Conservation (phyloP, 1,284 basidiomycete species). For the Erythrobasidium hasegawianum region DNA sequence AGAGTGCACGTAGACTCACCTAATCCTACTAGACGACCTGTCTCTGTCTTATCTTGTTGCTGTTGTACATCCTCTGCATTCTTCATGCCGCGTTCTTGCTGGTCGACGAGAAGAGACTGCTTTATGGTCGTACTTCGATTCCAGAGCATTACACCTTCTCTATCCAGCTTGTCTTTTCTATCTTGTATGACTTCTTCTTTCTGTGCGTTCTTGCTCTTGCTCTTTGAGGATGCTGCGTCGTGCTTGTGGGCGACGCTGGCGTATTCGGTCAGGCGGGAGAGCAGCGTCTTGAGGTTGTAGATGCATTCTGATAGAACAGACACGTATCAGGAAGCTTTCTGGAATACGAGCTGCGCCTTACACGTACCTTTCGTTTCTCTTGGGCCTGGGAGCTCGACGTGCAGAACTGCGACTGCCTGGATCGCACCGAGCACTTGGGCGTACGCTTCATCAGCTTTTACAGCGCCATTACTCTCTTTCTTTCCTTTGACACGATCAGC, state of each 20-base stretch:
- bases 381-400: slow-evolving; percentile 1
- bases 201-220: background rate
- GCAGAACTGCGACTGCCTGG: background rate
- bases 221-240: background rate
- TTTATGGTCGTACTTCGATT: slow-evolving; percentile 11
- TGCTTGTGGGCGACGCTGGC: too few relatives aligned
- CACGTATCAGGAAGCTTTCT: too few relatives aligned
- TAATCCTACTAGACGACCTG: too few relatives aligned
- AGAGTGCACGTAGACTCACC: too few relatives aligned
- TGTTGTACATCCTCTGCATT: too few relatives aligned
- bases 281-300: background rate
- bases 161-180: slow-evolving; percentile 13
- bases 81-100: too few relatives aligned
- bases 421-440: slow-evolving; percentile 5
- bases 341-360: too few relatives aligned
- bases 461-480: background rate
- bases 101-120: background rate
- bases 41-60: too few relatives aligned
- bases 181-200: background rate
- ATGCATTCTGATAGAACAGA: too few relatives aligned
- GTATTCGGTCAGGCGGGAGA: background rate
- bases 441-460: background rate
- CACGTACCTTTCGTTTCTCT: background rate
- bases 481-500: background rate
- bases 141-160: slow-evolving; percentile 29